These are phyloP conservation scores for Candida dajiaensis DNA, from an alignment of 805 yeast species.

Conservation along the genomic window DNA sequence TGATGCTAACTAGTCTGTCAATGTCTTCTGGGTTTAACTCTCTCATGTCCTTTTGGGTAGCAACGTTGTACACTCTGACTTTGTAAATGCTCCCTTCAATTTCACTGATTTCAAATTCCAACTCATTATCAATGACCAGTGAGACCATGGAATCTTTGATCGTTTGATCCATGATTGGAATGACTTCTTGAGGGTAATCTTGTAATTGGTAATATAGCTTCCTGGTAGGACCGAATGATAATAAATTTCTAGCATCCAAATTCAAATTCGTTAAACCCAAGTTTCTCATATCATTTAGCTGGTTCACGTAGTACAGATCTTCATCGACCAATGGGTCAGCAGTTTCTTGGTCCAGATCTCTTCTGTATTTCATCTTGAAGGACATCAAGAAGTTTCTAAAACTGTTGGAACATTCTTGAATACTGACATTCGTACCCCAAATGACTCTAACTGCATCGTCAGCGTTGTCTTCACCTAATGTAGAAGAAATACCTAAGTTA, in stretches of 20 bases:
- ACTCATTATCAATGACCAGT: conserved; percentile 48
- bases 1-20: conserved; percentile 85
- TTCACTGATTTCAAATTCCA: conserved; percentile 49
- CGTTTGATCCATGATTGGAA: conserved; percentile 97
- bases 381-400: conserved; percentile 82
- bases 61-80: conserved; percentile 84
- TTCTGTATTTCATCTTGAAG: conserved; percentile 74
- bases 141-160: conserved; percentile 85
- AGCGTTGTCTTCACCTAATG: conserved; percentile 27
- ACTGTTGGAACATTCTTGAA: conserved; percentile 74
- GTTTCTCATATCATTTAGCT: conserved; percentile 67
- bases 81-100: conserved; percentile 80
- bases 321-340: conserved; percentile 54
- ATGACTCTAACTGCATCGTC: conserved; percentile 84
- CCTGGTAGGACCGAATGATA: conserved; percentile 68
- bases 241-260: conserved; percentile 74
- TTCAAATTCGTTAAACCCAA: conserved; percentile 79
- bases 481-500: conserved; percentile 15
- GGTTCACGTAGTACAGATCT: conserved; percentile 64
- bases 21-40: conserved; percentile 92
- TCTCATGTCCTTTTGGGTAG: conserved; percentile 73
- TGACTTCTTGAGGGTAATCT: conserved; percentile 93
- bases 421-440: conserved; percentile 98
- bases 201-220: conserved; percentile 80
- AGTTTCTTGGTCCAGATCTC: conserved; percentile 33